Percentiles rank a stretch among this genome's conserved stretches.
Conservation (phyloP, 2,329 filamentous ascomycete genomes). For the Scedosporium minutisporum region DNA sequence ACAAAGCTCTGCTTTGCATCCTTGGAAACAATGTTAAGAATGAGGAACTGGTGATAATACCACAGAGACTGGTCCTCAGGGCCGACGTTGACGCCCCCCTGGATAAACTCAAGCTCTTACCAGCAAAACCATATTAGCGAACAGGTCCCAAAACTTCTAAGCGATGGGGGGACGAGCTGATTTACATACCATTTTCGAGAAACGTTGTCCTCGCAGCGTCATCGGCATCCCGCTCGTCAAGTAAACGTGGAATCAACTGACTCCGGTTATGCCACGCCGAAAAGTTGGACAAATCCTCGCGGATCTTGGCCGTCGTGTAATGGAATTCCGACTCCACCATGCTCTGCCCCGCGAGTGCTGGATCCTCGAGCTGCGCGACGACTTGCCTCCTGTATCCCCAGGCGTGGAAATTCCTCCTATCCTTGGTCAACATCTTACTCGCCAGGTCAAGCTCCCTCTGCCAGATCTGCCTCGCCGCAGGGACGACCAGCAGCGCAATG, state of each 20-base stretch:
- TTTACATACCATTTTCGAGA: conserved; percentile 55
- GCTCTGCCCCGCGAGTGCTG: conserved; percentile 40
- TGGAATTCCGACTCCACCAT: conserved; percentile 74
- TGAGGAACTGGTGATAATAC: conserved; percentile 90
- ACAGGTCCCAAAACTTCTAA: not conserved
- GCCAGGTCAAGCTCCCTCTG: conserved; percentile 72
- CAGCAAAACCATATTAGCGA: not conserved
- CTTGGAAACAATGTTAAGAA: conserved; percentile 54
- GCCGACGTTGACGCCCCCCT: conserved; percentile 73
- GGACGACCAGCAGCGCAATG: conserved; percentile 49
- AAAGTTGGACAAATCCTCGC: conserved; percentile 82
- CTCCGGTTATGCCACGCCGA: conserved; percentile 93
- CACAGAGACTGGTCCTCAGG: conserved; percentile 93
- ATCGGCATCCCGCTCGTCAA: conserved; percentile 60
- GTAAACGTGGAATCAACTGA: conserved; percentile 67
- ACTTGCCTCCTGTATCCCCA: conserved; percentile 85
- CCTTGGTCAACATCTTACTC: conserved; percentile 77
- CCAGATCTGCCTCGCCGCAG: conserved; percentile 61
- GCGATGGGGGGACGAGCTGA: not conserved
- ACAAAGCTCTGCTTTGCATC: conserved; percentile 48
- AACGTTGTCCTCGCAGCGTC: conserved; percentile 55
- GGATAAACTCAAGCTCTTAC: conserved; percentile 63
- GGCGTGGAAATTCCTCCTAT: conserved; percentile 90
- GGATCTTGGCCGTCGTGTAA: conserved; percentile 75
- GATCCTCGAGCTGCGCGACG: conserved; percentile 62